Evolutionary conservation across 345 rosid species (phyloP).

Genomic region (Dipteronia sinensis): DNA sequence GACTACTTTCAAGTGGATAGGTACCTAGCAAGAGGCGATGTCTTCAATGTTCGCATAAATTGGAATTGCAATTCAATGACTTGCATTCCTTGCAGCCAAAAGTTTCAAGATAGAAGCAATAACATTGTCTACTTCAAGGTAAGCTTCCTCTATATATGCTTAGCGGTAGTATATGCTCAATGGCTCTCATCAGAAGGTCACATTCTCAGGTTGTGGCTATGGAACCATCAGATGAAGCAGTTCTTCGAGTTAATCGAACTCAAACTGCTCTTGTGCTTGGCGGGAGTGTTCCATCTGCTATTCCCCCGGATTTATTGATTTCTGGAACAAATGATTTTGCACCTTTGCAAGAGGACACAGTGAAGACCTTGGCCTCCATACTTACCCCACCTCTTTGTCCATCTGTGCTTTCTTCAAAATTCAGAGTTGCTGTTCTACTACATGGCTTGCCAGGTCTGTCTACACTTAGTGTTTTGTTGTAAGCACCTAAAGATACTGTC

Average conservation of each 20-base stretch:
- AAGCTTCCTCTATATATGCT: slow-evolving; percentile 14
- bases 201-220: slow-evolving; percentile 73
- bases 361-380: slow-evolving; percentile 72
- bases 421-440: slow-evolving; percentile 85
- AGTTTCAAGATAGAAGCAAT: slow-evolving; percentile 34
- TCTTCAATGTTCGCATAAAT: slow-evolving; percentile 57
- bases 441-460: slow-evolving; percentile 69
- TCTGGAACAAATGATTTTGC: slow-evolving; percentile 43
- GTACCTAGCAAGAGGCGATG: slow-evolving; percentile 67
- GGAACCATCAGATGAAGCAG: slow-evolving; percentile 84
- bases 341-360: slow-evolving; percentile 69
- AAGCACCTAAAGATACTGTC: not conserved
- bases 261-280: slow-evolving; percentile 96
- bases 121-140: slow-evolving; percentile 80
- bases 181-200: slow-evolving; percentile 26
- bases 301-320: slow-evolving; percentile 75
- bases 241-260: slow-evolving; percentile 71
- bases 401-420: slow-evolving; percentile 76
- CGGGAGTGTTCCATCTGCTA: slow-evolving; percentile 69
- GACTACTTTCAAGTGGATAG: slow-evolving; percentile 81
- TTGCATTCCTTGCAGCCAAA: slow-evolving; percentile 74
- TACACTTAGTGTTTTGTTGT: slow-evolving; percentile 23
- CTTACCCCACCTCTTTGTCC: slow-evolving; percentile 84
- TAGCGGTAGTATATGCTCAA: not conserved
- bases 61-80: slow-evolving; percentile 79